phyloP scores from a whole-genome alignment of 2,329 filamentous ascomycete species.

The Dothideomycetes sp. region DNA sequence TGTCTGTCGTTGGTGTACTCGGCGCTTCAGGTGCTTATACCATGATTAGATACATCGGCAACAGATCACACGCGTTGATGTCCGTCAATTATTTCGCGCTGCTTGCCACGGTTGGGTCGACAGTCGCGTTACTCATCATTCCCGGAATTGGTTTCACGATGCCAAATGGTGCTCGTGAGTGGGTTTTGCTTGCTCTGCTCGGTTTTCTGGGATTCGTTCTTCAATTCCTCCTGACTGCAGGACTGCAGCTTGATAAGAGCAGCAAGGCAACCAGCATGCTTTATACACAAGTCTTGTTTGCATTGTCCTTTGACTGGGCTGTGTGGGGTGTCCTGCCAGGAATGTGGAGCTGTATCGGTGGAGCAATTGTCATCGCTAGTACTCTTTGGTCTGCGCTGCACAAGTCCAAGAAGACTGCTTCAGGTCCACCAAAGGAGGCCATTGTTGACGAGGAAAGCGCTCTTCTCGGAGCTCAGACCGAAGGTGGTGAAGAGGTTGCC shows the following conservation, averaged over 20 bases:
- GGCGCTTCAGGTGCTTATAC: slow-evolving; percentile 5
- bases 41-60: slow-evolving; percentile 3
- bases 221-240: slow-evolving; percentile 5
- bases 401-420: not conserved
- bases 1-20: slow-evolving; percentile 3
- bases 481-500: slow-evolving; percentile 1
- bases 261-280: slow-evolving; percentile 7
- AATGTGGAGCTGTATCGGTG: slow-evolving; percentile 2
- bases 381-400: slow-evolving; percentile 4
- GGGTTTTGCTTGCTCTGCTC: not conserved
- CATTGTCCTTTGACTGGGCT: slow-evolving; percentile 2
- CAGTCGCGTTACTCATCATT: not conserved
- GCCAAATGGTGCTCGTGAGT: not conserved
- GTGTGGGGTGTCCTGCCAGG: slow-evolving; percentile 6
- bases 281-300: slow-evolving; percentile 4
- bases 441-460: slow-evolving; percentile 6
- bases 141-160: slow-evolving; percentile 2
- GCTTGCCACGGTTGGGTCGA: slow-evolving; percentile 1
- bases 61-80: slow-evolving; percentile 3
- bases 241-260: slow-evolving; percentile 2
- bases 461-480: slow-evolving; percentile 1
- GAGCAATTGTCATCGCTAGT: slow-evolving; percentile 4
- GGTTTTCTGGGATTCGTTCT: slow-evolving; percentile 5
- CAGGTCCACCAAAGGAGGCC: not conserved
- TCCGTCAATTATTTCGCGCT: slow-evolving; percentile 5